Percentiles rank a stretch among this genome's conserved stretches.
These are phyloP conservation scores for Davidsoniella australis DNA, from an alignment of 2,329 filamentous ascomycete genomes.

Conservation along the genomic window DNA sequence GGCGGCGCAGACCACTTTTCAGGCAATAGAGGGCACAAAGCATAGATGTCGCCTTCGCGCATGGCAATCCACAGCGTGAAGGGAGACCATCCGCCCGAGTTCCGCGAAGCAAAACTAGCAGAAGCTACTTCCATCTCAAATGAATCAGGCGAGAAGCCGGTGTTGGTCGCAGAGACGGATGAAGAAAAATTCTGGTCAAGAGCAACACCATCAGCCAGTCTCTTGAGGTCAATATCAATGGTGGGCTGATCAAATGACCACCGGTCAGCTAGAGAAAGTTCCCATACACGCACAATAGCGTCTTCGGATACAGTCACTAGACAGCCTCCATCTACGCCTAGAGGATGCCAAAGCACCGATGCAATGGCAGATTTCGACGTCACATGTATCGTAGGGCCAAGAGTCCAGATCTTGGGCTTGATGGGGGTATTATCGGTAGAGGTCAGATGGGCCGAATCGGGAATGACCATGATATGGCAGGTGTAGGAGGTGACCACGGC, in stretches of 20 bases:
- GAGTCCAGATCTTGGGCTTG: slow-evolving; percentile 70
- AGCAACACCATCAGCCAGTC: slow-evolving; percentile 68
- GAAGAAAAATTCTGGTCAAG: slow-evolving; percentile 71
- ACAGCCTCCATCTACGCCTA: slow-evolving; percentile 65
- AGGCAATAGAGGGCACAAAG: slow-evolving; percentile 76
- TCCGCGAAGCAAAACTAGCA: slow-evolving; percentile 55
- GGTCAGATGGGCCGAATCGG: slow-evolving; percentile 60
- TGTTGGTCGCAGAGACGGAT: slow-evolving; percentile 54
- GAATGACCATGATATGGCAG: slow-evolving; percentile 72
- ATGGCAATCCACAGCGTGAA: slow-evolving; percentile 98
- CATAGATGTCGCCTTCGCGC: slow-evolving; percentile 82
- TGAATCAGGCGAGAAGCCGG: slow-evolving; percentile 72
- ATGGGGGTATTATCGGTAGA: slow-evolving; percentile 50
- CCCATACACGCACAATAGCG: slow-evolving; percentile 79
- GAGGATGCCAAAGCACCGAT: slow-evolving; percentile 79
- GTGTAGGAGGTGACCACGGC: slow-evolving; percentile 79
- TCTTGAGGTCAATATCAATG: slow-evolving; percentile 73
- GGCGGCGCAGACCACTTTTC: slow-evolving; percentile 67
- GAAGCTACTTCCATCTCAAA: slow-evolving; percentile 91
- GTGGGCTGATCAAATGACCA: slow-evolving; percentile 76
- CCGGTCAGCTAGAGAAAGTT: slow-evolving; percentile 65
- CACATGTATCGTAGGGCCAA: slow-evolving; percentile 87
- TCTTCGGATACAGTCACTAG: slow-evolving; percentile 80
- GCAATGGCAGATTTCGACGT: slow-evolving; percentile 67
- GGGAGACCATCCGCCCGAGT: slow-evolving; percentile 72